phyloP scores from a whole-genome alignment of 2,329 filamentous ascomycete species.

The Sclerotinia nivalis region DNA sequence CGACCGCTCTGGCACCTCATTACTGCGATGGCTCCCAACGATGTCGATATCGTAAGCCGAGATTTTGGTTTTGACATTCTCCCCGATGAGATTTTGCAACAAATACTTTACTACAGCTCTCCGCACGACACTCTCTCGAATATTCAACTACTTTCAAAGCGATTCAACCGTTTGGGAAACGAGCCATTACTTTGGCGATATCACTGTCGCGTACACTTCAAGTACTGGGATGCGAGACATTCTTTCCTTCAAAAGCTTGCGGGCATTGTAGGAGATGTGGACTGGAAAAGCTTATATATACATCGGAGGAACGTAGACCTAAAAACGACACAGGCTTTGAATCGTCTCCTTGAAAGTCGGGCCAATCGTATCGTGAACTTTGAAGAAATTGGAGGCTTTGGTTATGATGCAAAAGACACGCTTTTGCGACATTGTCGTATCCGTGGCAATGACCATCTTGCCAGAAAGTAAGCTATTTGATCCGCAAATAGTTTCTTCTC shows the following conservation, averaged over 20 bases:
- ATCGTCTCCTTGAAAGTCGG: slow-evolving; percentile 70
- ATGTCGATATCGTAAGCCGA: not conserved
- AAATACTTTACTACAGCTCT: slow-evolving; percentile 66
- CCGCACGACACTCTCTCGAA: slow-evolving; percentile 54
- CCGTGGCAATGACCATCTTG: slow-evolving; percentile 68
- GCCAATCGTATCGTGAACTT: slow-evolving; percentile 68
- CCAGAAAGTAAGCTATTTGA: slow-evolving; percentile 56
- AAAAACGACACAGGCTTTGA: slow-evolving; percentile 56
- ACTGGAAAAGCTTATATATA: slow-evolving; percentile 74
- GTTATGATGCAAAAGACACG: slow-evolving; percentile 87
- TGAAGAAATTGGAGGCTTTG: slow-evolving; percentile 68
- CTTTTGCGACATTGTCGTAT: slow-evolving; percentile 65
- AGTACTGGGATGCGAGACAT: slow-evolving; percentile 72
- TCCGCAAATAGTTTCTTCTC: slow-evolving; percentile 1
- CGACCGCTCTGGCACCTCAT: not conserved
- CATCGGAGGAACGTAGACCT: slow-evolving; percentile 55
- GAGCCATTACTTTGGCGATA: slow-evolving; percentile 78
- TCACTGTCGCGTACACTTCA: slow-evolving; percentile 69
- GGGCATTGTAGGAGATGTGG: slow-evolving; percentile 54
- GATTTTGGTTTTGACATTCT: slow-evolving; percentile 29
- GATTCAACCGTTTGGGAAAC: slow-evolving; percentile 64
- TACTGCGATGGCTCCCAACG: slow-evolving; percentile 7
- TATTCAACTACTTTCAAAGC: slow-evolving; percentile 59
- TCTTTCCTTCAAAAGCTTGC: slow-evolving; percentile 57
- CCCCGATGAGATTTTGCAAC: slow-evolving; percentile 83